A percentile compares a stretch with the other conserved stretches of the same genome.
Evolutionary conservation across 2,329 filamentous ascomycete genomes (phyloP).

Genomic region (Fusarium nisikadoi): DNA sequence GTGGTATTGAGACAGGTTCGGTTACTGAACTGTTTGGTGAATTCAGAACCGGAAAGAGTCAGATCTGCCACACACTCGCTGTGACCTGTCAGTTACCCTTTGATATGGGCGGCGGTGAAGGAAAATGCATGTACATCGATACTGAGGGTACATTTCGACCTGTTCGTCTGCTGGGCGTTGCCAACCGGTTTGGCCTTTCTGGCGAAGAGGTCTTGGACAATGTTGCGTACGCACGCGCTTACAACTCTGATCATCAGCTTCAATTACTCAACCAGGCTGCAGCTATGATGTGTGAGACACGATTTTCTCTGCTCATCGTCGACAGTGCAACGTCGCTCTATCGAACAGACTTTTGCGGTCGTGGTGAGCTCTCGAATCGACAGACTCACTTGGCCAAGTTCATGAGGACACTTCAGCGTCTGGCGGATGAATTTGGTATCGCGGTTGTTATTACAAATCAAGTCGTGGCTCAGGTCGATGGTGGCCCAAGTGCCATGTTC

Average conservation of each 20-base stretch:
- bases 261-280: conserved; percentile 94
- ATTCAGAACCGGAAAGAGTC: conserved; percentile 97
- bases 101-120: conserved; percentile 98
- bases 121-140: conserved; percentile 98
- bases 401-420: conserved; percentile 82
- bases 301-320: conserved; percentile 94
- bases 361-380: conserved; percentile 93
- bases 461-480: conserved; percentile 97
- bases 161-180: conserved; percentile 88
- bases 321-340: conserved; percentile 97
- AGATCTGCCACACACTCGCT: conserved; percentile 98
- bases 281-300: conserved; percentile 99
- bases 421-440: conserved; percentile 89
- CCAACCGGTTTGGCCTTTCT: conserved; percentile 91
- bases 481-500: conserved; percentile 96
- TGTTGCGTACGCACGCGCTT: conserved; percentile 95
- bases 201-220: conserved; percentile 99
- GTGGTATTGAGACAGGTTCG: conserved; percentile 95
- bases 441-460: conserved; percentile 99
- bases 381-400: conserved; percentile 92
- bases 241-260: conserved; percentile 98
- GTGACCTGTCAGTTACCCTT: conserved; percentile 98
- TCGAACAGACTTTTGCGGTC: conserved; percentile 95
- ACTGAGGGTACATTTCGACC: conserved; percentile 98
- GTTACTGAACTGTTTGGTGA: conserved; percentile 99